Conservation (phyloP, 2,329 filamentous ascomycete species). For the Diaporthe helianthi region DNA sequence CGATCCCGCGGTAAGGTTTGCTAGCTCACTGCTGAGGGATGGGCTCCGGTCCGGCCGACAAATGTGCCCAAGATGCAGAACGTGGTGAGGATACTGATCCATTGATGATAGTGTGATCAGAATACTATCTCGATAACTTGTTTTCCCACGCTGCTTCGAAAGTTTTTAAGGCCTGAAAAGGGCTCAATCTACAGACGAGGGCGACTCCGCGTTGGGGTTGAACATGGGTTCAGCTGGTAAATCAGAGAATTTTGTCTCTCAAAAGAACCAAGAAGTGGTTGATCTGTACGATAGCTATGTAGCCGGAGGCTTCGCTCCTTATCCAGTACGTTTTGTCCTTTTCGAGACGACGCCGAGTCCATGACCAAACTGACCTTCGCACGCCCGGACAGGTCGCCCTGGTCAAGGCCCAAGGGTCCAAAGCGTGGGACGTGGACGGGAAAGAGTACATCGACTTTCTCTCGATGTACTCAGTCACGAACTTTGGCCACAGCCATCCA, state of each 20-base stretch:
- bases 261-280: not conserved
- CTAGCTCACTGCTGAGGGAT: conserved; percentile 3
- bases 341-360: not conserved
- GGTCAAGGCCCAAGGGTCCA: conserved; percentile 25
- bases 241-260: not conserved
- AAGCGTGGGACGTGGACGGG: conserved; percentile 30
- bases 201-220: no score
- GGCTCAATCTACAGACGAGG: not conserved
- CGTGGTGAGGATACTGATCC: no score
- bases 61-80: not conserved
- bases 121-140: not conserved
- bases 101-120: not conserved
- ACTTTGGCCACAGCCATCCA: conserved; percentile 33
- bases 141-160: not conserved
- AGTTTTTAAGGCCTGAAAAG: not conserved
- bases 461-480: conserved; percentile 29
- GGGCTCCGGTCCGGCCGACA: not conserved
- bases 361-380: not conserved
- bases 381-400: conserved; percentile 6
- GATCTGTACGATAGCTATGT: conserved; percentile 6
- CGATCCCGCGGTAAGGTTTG: conserved; percentile 5
- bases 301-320: conserved; percentile 2
- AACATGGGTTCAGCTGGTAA: not conserved
- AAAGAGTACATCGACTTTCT: conserved; percentile 32
- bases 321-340: conserved; percentile 6